Evolutionary conservation across 805 yeast species (phyloP).

Genomic region (Metschnikowia noctiluminum): DNA sequence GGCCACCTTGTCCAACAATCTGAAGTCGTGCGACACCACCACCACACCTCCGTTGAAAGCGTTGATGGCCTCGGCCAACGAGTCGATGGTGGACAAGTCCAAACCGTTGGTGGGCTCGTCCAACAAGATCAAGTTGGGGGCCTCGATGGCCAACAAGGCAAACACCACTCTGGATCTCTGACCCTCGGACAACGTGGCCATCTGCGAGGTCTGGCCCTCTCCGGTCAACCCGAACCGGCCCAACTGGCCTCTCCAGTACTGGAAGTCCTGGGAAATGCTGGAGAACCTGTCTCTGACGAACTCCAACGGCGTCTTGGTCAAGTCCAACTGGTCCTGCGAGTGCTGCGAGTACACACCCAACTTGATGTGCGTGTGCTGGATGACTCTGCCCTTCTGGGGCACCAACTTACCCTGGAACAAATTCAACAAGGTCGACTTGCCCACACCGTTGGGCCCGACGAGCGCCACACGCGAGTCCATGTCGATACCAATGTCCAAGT

Average conservation of each 20-base stretch:
- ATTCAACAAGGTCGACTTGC: slow-evolving; percentile 93
- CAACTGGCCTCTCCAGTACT: slow-evolving; percentile 96
- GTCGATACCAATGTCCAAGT: slow-evolving; percentile 96
- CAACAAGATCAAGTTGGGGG: slow-evolving; percentile 89
- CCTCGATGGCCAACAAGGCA: slow-evolving; percentile 90
- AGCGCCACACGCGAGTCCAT: slow-evolving; percentile 98
- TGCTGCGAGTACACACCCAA: slow-evolving; percentile 99
- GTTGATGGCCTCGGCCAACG: slow-evolving; percentile 93
- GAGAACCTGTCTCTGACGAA: slow-evolving; percentile 95
- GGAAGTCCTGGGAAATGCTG: slow-evolving; percentile 91
- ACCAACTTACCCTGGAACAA: slow-evolving; percentile 92
- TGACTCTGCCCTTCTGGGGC: slow-evolving; percentile 92
- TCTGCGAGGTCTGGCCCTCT: slow-evolving; percentile 96
- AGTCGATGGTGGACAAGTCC: slow-evolving; percentile 97
- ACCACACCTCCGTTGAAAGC: slow-evolving; percentile 97
- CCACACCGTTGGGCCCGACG: slow-evolving; percentile 99
- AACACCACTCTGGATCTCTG: slow-evolving; percentile 99
- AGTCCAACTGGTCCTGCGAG: slow-evolving; percentile 96
- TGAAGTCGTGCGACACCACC: slow-evolving; percentile 98
- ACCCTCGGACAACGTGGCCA: slow-evolving; percentile 98
- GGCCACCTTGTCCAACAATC: slow-evolving; percentile 94
- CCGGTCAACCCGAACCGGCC: slow-evolving; percentile 99
- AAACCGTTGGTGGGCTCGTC: slow-evolving; percentile 99
- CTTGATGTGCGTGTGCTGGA: slow-evolving; percentile 95
- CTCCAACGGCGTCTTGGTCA: slow-evolving; percentile 92